Base-by-base conservation (phyloP, 768 basidiomycete genomes). In the Boletus huronensis region DNA sequence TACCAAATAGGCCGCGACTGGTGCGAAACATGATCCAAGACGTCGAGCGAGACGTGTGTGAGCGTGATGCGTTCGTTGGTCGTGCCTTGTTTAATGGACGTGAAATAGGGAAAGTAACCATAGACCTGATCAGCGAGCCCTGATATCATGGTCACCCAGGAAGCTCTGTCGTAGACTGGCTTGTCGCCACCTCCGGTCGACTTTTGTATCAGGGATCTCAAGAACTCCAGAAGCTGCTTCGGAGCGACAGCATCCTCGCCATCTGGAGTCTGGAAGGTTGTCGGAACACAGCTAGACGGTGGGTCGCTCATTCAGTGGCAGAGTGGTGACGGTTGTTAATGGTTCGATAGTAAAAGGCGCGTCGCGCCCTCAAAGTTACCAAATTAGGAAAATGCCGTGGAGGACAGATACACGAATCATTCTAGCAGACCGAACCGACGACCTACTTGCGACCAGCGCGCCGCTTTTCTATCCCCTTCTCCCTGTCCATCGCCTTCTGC, bases 401-500 rank as follows among this genome's bases (percentile, higher is more conserved):
- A 29, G 8, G 25, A 26, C 6, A 16, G 16, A 17, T 6, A 26
- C 11, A 3, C 3, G 9, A 11, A 3, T 10, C 23, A 5, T 32
- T 5, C 14, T 5, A 26, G 4, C 31, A 23, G 2, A 17, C 13
- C 23, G 13, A 40, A 41, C 21, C 40, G 6, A 31, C 21, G 9
- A 16, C 47, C 57, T 76, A 90, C 71, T 86, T 90, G 63, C 84
- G 81, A 47, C 91, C 91, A 36, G 89, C 79, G 58, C 90, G 76
- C 65, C 80, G 81, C 73, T 90, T 93, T 45, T 87, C 87, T 66
- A 79, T 86, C 39, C 74, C 70, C 72, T 93, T 93, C 65, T 87
- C 87, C 69, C 89, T 81, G 65, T 94, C 88, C 87, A 88, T 84
- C 40, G 83, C 84, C 77, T 97, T 98, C 75, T 98, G 85, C 74